Percentiles rank a stretch among this genome's conserved stretches.
Evolutionary conservation across 1,139 yeast species (phyloP).

Genomic region (Debaryomyces nepalensis): DNA sequence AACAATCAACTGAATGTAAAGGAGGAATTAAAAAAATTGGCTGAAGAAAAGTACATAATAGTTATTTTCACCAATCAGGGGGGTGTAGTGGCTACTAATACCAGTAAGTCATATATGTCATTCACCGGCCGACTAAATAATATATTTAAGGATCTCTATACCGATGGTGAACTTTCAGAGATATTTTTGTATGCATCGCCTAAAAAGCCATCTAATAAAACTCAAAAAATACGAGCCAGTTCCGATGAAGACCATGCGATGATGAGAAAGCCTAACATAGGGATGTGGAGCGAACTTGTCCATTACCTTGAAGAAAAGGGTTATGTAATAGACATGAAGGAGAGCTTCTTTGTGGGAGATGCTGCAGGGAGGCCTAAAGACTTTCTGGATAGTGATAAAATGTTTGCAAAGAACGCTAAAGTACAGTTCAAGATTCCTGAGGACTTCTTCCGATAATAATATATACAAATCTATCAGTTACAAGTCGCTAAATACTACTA

Average conservation of each 20-base stretch:
- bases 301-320: constrained; percentile 35
- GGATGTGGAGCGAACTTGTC: constrained; percentile 65
- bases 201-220: constrained; percentile 45
- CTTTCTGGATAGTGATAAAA: constrained; percentile 75
- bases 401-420: constrained; percentile 64
- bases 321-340: constrained; percentile 36
- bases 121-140: constrained; percentile 50
- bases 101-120: constrained; percentile 57
- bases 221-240: constrained; percentile 26
- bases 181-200: constrained; percentile 70
- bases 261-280: constrained; percentile 75
- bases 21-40: constrained; percentile 30
- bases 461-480: background rate
- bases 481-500: constrained; percentile 13
- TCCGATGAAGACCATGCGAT: constrained; percentile 38
- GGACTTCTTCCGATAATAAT: constrained; percentile 39
- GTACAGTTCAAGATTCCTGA: constrained; percentile 73
- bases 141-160: constrained; percentile 32
- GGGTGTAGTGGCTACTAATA: constrained; percentile 47
- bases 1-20: constrained; percentile 25
- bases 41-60: constrained; percentile 39
- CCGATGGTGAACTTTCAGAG: constrained; percentile 22
- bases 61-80: constrained; percentile 91
- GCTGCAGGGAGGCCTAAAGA: constrained; percentile 87
- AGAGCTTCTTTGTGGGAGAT: constrained; percentile 85